A percentile compares a stretch with the other conserved stretches of the same genome.
These are phyloP conservation scores for Cystofilobasidium bisporidii DNA, from an alignment of 768 basidiomycete species.

Conservation along the genomic window DNA sequence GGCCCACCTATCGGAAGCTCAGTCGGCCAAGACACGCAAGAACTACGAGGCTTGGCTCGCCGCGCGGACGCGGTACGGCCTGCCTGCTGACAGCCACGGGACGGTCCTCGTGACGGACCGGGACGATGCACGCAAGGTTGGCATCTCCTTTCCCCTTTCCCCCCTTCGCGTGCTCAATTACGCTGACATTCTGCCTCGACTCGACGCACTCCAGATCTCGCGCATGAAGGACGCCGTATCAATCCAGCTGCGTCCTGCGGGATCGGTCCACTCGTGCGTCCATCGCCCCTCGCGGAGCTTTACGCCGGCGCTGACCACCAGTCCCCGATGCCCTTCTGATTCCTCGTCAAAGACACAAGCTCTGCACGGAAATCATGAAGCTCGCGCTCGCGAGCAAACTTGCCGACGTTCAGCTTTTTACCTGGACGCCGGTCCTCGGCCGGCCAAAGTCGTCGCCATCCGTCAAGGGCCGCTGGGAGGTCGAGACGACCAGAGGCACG, in stretches of 20 bases:
- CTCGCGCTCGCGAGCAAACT: slow-evolving; percentile 9
- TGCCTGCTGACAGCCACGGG: neutral
- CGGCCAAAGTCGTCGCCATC: neutral
- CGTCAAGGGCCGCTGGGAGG: neutral
- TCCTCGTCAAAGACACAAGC: slow-evolving; percentile 15
- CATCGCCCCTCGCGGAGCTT: too few relatives aligned
- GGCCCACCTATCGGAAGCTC: slow-evolving; percentile 14
- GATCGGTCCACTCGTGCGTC: slow-evolving; percentile 17
- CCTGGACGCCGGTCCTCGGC: slow-evolving; percentile 20
- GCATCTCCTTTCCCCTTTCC: too few relatives aligned
- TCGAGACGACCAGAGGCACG: slow-evolving; percentile 1
- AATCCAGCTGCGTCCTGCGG: slow-evolving; percentile 9
- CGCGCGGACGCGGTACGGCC: neutral
- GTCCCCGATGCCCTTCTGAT: neutral
- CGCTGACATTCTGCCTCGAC: too few relatives aligned
- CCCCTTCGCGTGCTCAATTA: too few relatives aligned
- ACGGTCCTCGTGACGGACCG: slow-evolving; percentile 4
- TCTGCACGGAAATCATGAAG: slow-evolving; percentile 10
- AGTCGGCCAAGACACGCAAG: neutral
- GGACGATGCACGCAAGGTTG: slow-evolving; percentile 12
- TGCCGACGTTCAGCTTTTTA: neutral
- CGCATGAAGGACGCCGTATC: slow-evolving; percentile 3
- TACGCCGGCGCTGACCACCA: too few relatives aligned
- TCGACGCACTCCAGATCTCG: neutral
- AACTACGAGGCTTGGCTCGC: slow-evolving; percentile 11